These are phyloP conservation scores for Fusarium mexicanum DNA, from an alignment of 2,329 filamentous ascomycete species.

Conservation along the genomic window DNA sequence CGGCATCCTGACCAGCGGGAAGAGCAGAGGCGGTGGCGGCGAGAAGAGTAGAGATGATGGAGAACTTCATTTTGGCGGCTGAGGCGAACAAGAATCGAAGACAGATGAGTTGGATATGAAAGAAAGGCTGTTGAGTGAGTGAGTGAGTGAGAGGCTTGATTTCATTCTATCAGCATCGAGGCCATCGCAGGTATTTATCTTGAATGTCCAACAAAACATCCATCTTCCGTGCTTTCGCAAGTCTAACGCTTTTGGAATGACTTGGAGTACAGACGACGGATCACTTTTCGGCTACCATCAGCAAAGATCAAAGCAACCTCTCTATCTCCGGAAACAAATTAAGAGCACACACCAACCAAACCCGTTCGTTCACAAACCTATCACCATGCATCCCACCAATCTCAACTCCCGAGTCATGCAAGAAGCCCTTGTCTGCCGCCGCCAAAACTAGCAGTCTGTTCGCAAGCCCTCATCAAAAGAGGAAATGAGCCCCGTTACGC, in stretches of 20 bases:
- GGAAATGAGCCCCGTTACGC: conserved; percentile 12
- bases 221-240: conserved; percentile 2
- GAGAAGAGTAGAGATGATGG: conserved; percentile 21
- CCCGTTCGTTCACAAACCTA: background rate
- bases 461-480: conserved; percentile 11
- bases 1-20: conserved; percentile 5
- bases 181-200: conserved; percentile 11
- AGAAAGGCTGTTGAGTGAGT: conserved; percentile 3
- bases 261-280: background rate
- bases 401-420: background rate
- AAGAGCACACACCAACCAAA: background rate
- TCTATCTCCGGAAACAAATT: background rate
- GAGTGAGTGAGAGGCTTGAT: conserved; percentile 12
- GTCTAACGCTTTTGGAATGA: conserved; percentile 7
- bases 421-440: background rate
- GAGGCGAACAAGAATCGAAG: background rate
- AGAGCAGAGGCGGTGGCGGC: conserved; percentile 30
- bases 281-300: background rate
- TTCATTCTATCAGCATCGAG: background rate
- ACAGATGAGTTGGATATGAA: background rate
- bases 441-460: background rate
- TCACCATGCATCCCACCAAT: background rate
- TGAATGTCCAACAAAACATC: background rate
- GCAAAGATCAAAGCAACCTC: background rate
- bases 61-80: conserved; percentile 31